Conservation (phyloP, 2,329 filamentous ascomycete species). For the Stemphylium beticola region DNA sequence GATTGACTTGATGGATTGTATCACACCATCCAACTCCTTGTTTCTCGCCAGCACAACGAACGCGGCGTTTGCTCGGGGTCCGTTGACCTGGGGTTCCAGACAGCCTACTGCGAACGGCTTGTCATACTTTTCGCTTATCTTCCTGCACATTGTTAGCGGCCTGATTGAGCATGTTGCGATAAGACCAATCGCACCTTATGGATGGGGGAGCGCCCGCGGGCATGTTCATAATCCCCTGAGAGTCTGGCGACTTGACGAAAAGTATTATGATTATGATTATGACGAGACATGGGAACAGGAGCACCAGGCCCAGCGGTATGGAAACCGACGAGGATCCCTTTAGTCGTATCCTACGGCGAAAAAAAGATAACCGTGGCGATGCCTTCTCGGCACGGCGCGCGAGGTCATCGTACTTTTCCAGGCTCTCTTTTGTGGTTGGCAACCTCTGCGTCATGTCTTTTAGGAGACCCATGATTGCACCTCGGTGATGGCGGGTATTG, state of each 20-base stretch:
- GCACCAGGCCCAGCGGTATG: conserved; percentile 87
- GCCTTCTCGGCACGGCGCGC: conserved; percentile 52
- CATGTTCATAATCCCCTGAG: conserved; percentile 81
- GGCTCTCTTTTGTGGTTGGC: conserved; percentile 50
- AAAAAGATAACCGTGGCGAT: conserved; percentile 72
- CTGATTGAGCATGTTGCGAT: not conserved
- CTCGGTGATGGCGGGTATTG: conserved; percentile 11
- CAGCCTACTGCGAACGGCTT: conserved; percentile 95
- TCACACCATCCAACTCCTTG: conserved; percentile 93
- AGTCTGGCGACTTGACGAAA: conserved; percentile 85
- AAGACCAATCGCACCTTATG: conserved; percentile 70
- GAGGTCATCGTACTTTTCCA: conserved; percentile 54
- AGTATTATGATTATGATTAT: conserved; percentile 89
- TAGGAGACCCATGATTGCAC: conserved; percentile 21
- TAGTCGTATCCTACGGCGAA: conserved; percentile 84
- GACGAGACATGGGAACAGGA: conserved; percentile 90
- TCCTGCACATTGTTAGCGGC: conserved; percentile 60
- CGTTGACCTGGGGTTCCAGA: conserved; percentile 74
- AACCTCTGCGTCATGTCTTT: conserved; percentile 53
- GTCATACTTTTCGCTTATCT: conserved; percentile 96
- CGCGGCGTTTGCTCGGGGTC: conserved; percentile 87
- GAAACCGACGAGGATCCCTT: conserved; percentile 91
- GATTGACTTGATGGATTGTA: conserved; percentile 96
- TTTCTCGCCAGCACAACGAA: conserved; percentile 96
- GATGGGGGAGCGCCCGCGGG: conserved; percentile 86